Evolutionary conservation across 1,139 yeast genomes (phyloP).

Genomic region (Sugiyamaella neomexicana): DNA sequence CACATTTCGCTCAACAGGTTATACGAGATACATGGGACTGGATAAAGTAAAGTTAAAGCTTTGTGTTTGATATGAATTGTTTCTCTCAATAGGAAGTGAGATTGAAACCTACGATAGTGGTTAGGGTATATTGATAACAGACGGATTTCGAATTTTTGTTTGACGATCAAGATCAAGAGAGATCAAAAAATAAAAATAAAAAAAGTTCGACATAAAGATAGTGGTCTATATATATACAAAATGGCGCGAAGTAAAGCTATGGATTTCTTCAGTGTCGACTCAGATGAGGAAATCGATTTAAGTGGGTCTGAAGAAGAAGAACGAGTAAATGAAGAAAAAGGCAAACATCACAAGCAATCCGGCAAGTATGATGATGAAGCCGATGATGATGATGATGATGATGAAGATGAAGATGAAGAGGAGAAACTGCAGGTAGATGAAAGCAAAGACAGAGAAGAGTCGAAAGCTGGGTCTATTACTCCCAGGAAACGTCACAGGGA

Average conservation of each 20-base stretch:
- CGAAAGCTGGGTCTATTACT: conserved; percentile 7
- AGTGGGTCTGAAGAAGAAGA: conserved; percentile 8
- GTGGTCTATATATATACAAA: neutral
- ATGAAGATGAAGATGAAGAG: conserved; percentile 21
- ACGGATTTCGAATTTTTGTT: neutral
- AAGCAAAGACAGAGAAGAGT: conserved; percentile 17
- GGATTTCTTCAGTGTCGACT: conserved; percentile 25
- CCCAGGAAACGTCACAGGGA: conserved; percentile 16
- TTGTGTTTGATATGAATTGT: too few species aligned
- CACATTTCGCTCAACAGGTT: too few species aligned
- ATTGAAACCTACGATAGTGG: neutral
- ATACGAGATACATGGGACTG: too few species aligned
- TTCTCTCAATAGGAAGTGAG: too few species aligned
- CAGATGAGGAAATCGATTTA: conserved; percentile 19
- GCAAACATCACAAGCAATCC: neutral
- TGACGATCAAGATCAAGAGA: neutral
- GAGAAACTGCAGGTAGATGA: conserved; percentile 20
- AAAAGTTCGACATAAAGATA: neutral
- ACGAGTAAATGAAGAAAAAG: conserved; percentile 1
- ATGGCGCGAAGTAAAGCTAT: conserved; percentile 25
- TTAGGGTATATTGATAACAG: conserved; percentile 9
- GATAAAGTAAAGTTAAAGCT: too few species aligned
- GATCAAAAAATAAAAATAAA: too few species aligned
- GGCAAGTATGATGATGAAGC: too few species aligned
- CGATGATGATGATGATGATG: too few species aligned